Evolutionary conservation across 805 yeast genomes (phyloP), one percentile per base, ranked within the genome.

Genomic region (Zygosaccharomyces bisporus): DNA sequence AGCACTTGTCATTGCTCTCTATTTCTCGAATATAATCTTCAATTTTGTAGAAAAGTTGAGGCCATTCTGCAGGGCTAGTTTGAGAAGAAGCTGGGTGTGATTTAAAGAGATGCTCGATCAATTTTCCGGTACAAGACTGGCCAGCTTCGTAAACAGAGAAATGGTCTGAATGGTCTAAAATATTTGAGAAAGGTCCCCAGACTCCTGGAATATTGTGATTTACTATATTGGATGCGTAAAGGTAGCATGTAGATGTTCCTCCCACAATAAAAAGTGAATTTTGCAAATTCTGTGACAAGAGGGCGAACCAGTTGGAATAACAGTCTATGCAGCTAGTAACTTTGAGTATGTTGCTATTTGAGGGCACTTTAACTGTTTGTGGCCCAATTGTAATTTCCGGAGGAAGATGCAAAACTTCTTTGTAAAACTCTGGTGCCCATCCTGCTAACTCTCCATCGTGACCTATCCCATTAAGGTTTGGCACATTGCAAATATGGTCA

Each of bases 381-480:
- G 54, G 25, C 36, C 61, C 43, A 55, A 52, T n/a, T 25, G 46
- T 6, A 64, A 72, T 5, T 61, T 46, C 23, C 47, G 55, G 8
- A 47, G 60, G 47, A 34, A 56, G 4, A 39, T 47, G 18, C 63
- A 39, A 58, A 35, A 18, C 32, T 1, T 40, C 34, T 0, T 42
- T 20, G 20, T 73, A 57, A 27, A 67, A 53, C 0, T 45, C 41
- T 1, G 41, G 17, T 13, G 66, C 45, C 80, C 82, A 79, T 4
- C 84, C 86, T 49, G 72, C 73, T 13, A 77, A 62, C 12, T 79
- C 77, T 1, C 84, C 83, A 58, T 80, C 85, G 42, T 76, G 63
- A 3, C 76, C 82, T 7, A 70, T 53, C 4, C 52, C 54, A 24
- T 65, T 52, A 2, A 13, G 12, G n/a, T 44, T 48, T 16, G 50